Conservation (phyloP, 352 stramenopile genomes). For the Pythium angustatum region DNA sequence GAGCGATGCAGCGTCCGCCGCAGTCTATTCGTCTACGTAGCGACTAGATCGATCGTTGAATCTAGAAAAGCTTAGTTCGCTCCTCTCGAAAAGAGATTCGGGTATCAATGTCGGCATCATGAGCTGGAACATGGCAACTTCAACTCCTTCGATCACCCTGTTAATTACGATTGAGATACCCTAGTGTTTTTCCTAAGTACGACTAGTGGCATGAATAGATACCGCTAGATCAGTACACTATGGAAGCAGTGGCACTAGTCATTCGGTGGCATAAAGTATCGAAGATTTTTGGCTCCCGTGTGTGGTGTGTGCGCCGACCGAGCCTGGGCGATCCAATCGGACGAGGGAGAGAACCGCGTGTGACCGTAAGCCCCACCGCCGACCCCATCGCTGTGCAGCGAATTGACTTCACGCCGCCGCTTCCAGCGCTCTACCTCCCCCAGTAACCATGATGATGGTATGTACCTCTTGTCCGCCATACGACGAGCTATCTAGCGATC, state of each 20-base stretch:
- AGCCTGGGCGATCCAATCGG: slow-evolving; percentile 14
- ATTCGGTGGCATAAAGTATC: slow-evolving; percentile 22
- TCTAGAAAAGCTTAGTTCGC: too few relatives aligned
- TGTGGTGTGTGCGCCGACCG: slow-evolving; percentile 9
- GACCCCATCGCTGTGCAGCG: neutral
- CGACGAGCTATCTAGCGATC: neutral
- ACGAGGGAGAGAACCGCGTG: neutral
- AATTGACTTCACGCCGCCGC: neutral
- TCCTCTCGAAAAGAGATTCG: too few relatives aligned
- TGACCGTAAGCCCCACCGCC: neutral
- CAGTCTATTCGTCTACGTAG: too few relatives aligned
- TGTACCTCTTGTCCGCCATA: neutral
- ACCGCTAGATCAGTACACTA: too few relatives aligned
- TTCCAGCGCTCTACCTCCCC: neutral
- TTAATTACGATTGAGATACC: too few relatives aligned
- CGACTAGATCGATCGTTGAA: too few relatives aligned
- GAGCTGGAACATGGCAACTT: too few relatives aligned
- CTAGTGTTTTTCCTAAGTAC: too few relatives aligned
- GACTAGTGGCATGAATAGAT: too few relatives aligned
- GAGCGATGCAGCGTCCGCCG: too few relatives aligned
- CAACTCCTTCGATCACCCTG: too few relatives aligned
- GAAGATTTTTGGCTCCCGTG: slow-evolving; percentile 22
- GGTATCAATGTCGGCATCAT: too few relatives aligned
- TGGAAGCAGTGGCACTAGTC: slow-evolving; percentile 19
- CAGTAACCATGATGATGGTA: slow-evolving; percentile 59